These are phyloP conservation scores for Ogataea hybrid DNA, from an alignment of 1,139 yeast genomes.

Conservation along the genomic window DNA sequence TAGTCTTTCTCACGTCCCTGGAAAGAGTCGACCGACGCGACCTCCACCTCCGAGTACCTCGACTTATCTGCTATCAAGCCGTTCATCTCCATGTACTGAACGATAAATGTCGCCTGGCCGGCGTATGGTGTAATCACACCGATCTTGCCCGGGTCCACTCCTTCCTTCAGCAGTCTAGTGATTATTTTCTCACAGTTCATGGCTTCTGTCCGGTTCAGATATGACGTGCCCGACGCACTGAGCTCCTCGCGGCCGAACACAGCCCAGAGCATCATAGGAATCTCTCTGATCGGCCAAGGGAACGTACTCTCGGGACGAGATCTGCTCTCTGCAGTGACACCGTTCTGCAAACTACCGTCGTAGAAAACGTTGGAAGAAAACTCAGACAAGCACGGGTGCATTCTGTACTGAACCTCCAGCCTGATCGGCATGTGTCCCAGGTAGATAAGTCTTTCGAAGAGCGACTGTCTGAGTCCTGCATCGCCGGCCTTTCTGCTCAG, in stretches of 20 bases:
- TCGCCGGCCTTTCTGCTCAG: constrained; percentile 76
- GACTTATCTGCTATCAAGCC: constrained; percentile 65
- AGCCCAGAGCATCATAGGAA: constrained; percentile 96
- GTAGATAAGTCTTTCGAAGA: constrained; percentile 82
- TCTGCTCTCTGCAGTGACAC: constrained; percentile 77
- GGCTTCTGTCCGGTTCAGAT: constrained; percentile 84
- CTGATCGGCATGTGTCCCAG: constrained; percentile 85
- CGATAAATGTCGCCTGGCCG: constrained; percentile 84
- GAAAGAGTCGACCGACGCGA: constrained; percentile 92
- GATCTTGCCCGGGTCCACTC: constrained; percentile 78
- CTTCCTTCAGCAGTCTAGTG: constrained; percentile 71
- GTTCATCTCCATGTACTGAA: constrained; percentile 74
- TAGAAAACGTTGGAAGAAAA: constrained; percentile 92
- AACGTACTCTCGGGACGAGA: constrained; percentile 53
- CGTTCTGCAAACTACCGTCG: constrained; percentile 90
- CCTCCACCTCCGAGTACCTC: constrained; percentile 72
- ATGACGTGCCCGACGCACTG: constrained; percentile 81
- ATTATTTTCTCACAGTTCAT: constrained; percentile 84
- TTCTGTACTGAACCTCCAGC: constrained; percentile 89
- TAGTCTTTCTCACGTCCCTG: constrained; percentile 96
- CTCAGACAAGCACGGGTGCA: constrained; percentile 87
- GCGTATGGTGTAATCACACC: constrained; percentile 95
- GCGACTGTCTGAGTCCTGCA: constrained; percentile 82
- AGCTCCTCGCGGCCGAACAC: constrained; percentile 88
- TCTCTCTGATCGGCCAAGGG: constrained; percentile 85